Percentiles rank a stretch among this genome's conserved stretches.
phyloP scores from a whole-genome alignment of 2,329 filamentous ascomycete genomes.

The Fusarium proliferatum region DNA sequence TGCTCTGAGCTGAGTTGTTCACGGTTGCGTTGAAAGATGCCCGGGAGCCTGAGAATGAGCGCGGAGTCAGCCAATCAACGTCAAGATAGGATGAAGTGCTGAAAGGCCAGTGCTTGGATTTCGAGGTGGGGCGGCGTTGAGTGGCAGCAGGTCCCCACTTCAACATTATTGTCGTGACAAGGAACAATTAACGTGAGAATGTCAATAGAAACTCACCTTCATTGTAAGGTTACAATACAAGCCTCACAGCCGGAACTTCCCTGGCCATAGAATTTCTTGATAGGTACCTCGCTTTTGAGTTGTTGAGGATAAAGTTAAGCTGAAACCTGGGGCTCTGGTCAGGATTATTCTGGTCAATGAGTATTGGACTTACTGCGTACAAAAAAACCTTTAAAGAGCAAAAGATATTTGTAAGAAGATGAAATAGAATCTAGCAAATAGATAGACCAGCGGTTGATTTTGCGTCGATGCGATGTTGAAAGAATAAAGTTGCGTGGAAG shows the following conservation, averaged over 20 bases:
- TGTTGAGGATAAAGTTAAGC: rapidly evolving
- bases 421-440: not conserved
- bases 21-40: constrained; percentile 28
- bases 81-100: not conserved
- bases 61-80: constrained; percentile 34
- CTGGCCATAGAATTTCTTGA: rapidly evolving
- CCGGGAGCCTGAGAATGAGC: constrained; percentile 2
- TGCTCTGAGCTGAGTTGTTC: constrained; percentile 37
- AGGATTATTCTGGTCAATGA: too few species aligned
- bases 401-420: not conserved
- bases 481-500: not conserved
- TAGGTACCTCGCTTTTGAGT: rapidly evolving
- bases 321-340: not conserved
- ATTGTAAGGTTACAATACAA: not conserved
- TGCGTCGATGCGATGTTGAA: not conserved
- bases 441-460: rapidly evolving
- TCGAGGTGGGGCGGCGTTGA: constrained; percentile 10
- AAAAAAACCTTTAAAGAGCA: not conserved
- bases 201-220: not conserved
- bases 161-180: constrained; percentile 10
- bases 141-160: constrained; percentile 2
- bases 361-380: not conserved
- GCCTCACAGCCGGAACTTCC: rapidly evolving
- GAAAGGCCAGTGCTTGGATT: constrained; percentile 12
- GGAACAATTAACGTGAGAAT: not conserved